phyloP scores from a whole-genome alignment of 257 asterid species.

The Avicennia marina region DNA sequence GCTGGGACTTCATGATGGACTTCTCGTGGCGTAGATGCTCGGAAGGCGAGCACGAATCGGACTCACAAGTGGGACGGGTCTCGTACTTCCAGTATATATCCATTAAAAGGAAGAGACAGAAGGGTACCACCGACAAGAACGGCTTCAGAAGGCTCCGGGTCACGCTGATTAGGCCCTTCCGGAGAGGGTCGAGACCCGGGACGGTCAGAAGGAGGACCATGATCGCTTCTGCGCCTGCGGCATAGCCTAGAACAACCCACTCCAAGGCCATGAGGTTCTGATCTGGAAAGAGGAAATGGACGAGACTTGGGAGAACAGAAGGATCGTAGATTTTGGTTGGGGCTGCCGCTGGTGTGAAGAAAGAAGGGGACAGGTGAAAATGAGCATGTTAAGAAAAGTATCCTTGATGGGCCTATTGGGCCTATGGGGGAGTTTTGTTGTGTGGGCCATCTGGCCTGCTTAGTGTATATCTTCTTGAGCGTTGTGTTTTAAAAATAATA shows the following conservation, averaged over 20 bases:
- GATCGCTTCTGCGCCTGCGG: constrained; percentile 92
- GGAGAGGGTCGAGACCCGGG: constrained; percentile 82
- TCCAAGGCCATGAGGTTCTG: constrained; percentile 70
- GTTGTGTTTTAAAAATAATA: no score
- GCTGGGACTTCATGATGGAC: constrained; percentile 89
- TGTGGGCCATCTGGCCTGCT: no score
- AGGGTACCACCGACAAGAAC: constrained; percentile 76
- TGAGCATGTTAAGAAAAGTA: no score
- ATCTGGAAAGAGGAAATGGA: constrained; percentile 19
- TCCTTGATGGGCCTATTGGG: no score
- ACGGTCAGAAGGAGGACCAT: constrained; percentile 88
- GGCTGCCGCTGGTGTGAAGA: no score
- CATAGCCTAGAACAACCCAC: constrained; percentile 92
- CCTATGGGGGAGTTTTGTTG: no score
- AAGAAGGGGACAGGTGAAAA: no score
- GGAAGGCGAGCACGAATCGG: constrained; percentile 78
- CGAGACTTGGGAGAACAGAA: no score
- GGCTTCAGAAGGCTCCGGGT: constrained; percentile 78
- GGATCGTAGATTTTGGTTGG: no score
- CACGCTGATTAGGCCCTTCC: constrained; percentile 77
- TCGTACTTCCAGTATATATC: constrained; percentile 98
- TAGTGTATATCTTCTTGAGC: no score
- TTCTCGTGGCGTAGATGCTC: constrained; percentile 93
- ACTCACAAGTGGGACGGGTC: constrained; percentile 63
- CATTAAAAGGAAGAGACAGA: constrained; percentile 77